phyloP scores from a whole-genome alignment of 352 stramenopile genomes.

The Phytopythium cucurbitacearum region DNA sequence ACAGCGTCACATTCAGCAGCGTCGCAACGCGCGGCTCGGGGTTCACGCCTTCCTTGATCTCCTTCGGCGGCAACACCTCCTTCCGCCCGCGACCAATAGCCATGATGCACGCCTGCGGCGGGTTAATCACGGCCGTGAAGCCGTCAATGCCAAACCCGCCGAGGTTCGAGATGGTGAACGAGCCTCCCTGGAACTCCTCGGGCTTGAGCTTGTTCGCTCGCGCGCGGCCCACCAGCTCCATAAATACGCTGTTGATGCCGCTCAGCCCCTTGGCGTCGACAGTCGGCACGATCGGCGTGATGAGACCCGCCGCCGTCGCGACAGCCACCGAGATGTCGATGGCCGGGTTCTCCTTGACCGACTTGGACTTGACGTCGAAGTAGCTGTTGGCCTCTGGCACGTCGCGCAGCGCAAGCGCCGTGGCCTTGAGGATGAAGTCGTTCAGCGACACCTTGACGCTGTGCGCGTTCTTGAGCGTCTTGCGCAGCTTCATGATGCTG shows the following conservation, averaged over 20 bases:
- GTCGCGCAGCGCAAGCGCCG: slow-evolving; percentile 95
- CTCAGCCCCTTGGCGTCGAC: slow-evolving; percentile 93
- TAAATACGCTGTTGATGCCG: slow-evolving; percentile 94
- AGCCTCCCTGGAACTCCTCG: slow-evolving; percentile 99
- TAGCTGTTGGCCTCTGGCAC: slow-evolving; percentile 92
- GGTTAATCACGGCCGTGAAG: slow-evolving; percentile 99
- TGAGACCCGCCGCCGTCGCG: slow-evolving; percentile 95
- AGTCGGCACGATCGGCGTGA: slow-evolving; percentile 97
- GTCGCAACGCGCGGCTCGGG: slow-evolving; percentile 89
- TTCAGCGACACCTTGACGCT: slow-evolving; percentile 98
- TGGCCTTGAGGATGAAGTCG: slow-evolving; percentile 98
- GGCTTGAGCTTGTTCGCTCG: slow-evolving; percentile 96
- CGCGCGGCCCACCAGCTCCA: slow-evolving; percentile 95
- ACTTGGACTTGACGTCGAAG: slow-evolving; percentile 56
- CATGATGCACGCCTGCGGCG: slow-evolving; percentile 98
- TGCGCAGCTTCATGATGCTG: slow-evolving; percentile 86
- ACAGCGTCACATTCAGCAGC: slow-evolving; percentile 95
- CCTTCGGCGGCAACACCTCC: slow-evolving; percentile 70
- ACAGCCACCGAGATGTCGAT: slow-evolving; percentile 99
- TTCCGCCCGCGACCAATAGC: slow-evolving; percentile 93
- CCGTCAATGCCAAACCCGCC: slow-evolving; percentile 97
- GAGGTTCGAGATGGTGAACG: slow-evolving; percentile 99
- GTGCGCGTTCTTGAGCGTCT: slow-evolving; percentile 90
- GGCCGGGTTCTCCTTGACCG: slow-evolving; percentile 78
- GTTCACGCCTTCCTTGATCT: slow-evolving; percentile 39